Percentiles rank a stretch among this genome's conserved stretches.
phyloP scores from a whole-genome alignment of 2,329 filamentous ascomycete genomes.

The Penicillium expansum region DNA sequence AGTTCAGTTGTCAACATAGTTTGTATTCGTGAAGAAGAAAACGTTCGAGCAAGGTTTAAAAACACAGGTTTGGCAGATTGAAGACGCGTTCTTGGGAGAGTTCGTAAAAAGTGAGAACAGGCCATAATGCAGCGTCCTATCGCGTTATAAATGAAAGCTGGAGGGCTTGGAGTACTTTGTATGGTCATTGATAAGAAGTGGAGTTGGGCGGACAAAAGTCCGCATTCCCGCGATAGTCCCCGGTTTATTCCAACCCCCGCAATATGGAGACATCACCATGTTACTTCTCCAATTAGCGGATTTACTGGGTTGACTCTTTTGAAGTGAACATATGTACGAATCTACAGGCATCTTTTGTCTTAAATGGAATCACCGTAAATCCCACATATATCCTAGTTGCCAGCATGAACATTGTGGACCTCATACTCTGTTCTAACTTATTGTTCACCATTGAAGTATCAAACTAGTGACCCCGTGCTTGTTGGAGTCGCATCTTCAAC shows the following conservation, averaged over 20 bases:
- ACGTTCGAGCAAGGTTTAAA: not conserved
- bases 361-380: not conserved
- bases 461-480: not conserved
- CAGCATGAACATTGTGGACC: not conserved
- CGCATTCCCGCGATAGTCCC: not conserved
- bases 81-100: not conserved
- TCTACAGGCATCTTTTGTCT: no score
- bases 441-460: not conserved
- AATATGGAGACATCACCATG: not conserved
- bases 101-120: not conserved
- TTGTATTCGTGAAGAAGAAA: constrained; percentile 16
- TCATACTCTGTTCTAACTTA: not conserved
- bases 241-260: constrained; percentile 4
- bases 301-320: not conserved
- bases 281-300: not conserved
- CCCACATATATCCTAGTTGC: not conserved
- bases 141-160: not conserved
- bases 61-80: not conserved
- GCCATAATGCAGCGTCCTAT: not conserved
- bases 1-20: constrained; percentile 44
- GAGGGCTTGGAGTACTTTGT: not conserved
- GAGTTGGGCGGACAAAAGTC: constrained; percentile 6
- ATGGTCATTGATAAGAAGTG: constrained; percentile 7
- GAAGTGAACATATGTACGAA: no score
- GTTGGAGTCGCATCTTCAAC: not conserved